phyloP scores from a whole-genome alignment of 2,329 filamentous ascomycete species.

The Fusarium sp. region DNA sequence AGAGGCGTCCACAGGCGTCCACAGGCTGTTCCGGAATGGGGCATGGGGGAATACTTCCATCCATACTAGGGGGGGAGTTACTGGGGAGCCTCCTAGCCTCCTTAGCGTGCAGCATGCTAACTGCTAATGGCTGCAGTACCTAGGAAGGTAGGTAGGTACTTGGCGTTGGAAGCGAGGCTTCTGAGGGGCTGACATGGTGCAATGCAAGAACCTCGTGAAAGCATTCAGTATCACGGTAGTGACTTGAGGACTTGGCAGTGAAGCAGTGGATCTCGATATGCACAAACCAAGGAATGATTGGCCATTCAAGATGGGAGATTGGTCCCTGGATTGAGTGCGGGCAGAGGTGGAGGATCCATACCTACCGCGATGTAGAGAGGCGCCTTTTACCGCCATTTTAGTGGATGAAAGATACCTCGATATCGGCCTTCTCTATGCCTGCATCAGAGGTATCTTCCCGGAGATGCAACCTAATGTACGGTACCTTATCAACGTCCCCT shows the following conservation, averaged over 20 bases:
- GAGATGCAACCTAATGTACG: slow-evolving; percentile 29
- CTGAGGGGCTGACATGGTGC: slow-evolving; percentile 37
- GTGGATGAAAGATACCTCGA: slow-evolving; percentile 24
- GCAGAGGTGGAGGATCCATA: slow-evolving; percentile 31
- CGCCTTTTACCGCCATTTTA: slow-evolving; percentile 41
- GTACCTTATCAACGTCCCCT: slow-evolving; percentile 30
- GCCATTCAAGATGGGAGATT: slow-evolving; percentile 19
- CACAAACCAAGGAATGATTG: slow-evolving; percentile 24
- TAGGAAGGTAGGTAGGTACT: no score
- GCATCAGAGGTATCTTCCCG: slow-evolving; percentile 26
- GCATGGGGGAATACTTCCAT: slow-evolving; percentile 19
- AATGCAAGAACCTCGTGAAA: slow-evolving; percentile 30
- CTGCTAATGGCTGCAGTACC: not conserved
- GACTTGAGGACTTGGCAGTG: slow-evolving; percentile 8
- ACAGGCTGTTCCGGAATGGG: slow-evolving; percentile 38
- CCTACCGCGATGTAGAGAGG: not conserved
- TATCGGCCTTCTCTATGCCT: slow-evolving; percentile 7
- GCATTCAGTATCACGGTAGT: slow-evolving; percentile 12
- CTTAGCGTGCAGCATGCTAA: slow-evolving; percentile 3
- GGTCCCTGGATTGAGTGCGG: slow-evolving; percentile 37
- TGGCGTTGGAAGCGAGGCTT: slow-evolving; percentile 25
- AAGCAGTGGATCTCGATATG: slow-evolving; percentile 17
- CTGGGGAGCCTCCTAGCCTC: slow-evolving; percentile 15
- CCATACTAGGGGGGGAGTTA: slow-evolving; percentile 13
- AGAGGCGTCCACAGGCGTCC: slow-evolving; percentile 35